Base-by-base conservation (phyloP, 2,329 filamentous ascomycete genomes). In the Botrytis paeoniae region DNA sequence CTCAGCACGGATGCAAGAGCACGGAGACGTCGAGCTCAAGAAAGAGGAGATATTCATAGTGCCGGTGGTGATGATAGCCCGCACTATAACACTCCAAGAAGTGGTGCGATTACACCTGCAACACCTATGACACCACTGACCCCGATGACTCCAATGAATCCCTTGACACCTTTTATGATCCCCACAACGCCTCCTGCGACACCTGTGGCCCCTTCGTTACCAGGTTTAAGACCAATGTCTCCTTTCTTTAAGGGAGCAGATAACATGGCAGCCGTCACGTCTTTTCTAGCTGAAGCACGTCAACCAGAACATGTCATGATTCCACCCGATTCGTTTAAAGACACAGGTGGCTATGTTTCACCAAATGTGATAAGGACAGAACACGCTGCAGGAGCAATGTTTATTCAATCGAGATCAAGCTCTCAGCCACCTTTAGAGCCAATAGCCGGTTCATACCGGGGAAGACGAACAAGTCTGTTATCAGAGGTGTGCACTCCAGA, bases 41-140 rank as follows among this genome's bases (percentile, higher is more conserved):
- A 78, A 61, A 73, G 79, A 29, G 78, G 77, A 16, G 77, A 80
- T 9, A 80, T 81, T 16, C 72, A 79, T 64, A 80, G 77, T 41
- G 76, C 75, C 48, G 78, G 76, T 32, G 72, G 71, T 25, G 74
- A 78, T 32, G 75, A 74, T 51, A 73, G 54, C 29, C 73, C 71
- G 16, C 76, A 75, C 32, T 78, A 75, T 64, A 79, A 78, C 25
- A 75, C 79, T 9, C 77, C 78, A 9, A 66, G 59, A n/a, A 78
- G 75, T 69, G 74, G 74, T 9, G 45, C 45, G 48, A 35, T 73
- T 14, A 73, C 35, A n/a, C 45, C 59, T 20, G 18, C 16, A 0
- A 54, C 35, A n/a, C 45, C 59, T 20, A 25, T n/a, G 2, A 54
- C n/a, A 16, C n/a, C 51, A 9, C 14, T 29, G 51, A 57, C n/a